Percentiles rank a stretch among this genome's conserved stretches.
Evolutionary conservation across 192 early-diverging fungal genomes (phyloP).

Genomic region (Diversispora eburnea): DNA sequence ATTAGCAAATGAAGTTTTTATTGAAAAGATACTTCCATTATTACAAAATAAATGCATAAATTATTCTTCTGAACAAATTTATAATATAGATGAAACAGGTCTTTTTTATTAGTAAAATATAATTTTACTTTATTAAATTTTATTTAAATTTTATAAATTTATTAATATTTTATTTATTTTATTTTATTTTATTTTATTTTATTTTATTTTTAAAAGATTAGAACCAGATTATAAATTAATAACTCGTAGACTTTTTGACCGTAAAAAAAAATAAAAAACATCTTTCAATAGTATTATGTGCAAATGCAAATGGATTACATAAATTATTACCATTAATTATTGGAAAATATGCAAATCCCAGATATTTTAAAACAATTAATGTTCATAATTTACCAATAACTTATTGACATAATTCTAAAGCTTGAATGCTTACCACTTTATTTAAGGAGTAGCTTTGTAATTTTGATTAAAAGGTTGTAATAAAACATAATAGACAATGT

Average conservation of each 20-base stretch:
- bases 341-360: slow-evolving; percentile 23
- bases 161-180: neutral
- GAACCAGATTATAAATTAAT: slow-evolving; percentile 18
- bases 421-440: too few relatives aligned
- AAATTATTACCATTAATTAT: slow-evolving; percentile 23
- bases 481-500: slow-evolving; percentile 12
- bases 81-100: slow-evolving; percentile 26
- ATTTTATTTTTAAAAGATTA: neutral
- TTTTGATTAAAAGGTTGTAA: slow-evolving; percentile 2
- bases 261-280: slow-evolving; percentile 16
- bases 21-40: neutral
- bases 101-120: slow-evolving; percentile 21
- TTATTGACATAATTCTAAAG: too few relatives aligned
- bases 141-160: neutral
- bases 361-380: slow-evolving; percentile 23
- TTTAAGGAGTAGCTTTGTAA: slow-evolving; percentile 20
- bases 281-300: slow-evolving; percentile 10
- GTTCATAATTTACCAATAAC: slow-evolving; percentile 8
- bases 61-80: slow-evolving; percentile 20
- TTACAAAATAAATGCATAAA: neutral
- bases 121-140: neutral
- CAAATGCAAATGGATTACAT: slow-evolving; percentile 18
- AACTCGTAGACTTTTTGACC: neutral
- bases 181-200: too few relatives aligned
- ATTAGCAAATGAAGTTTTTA: neutral